Conservation (phyloP, 768 basidiomycete species). For the Lactarius hengduanensis region DNA sequence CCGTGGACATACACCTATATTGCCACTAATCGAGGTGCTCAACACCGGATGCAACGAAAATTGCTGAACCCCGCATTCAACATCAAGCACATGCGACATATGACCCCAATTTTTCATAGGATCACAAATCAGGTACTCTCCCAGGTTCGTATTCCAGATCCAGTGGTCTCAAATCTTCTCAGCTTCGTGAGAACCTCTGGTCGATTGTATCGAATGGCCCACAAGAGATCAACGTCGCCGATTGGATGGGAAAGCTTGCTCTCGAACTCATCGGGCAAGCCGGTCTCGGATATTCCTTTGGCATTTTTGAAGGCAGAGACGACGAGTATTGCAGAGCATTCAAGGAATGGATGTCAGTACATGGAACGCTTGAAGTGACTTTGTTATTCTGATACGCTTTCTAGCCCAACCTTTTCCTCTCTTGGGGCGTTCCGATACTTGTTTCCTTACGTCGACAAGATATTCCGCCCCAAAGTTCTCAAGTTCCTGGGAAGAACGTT, state of each 20-base stretch:
- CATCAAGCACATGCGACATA: slow-evolving; percentile 28
- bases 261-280: slow-evolving; percentile 32
- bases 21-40: neutral
- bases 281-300: slow-evolving; percentile 31
- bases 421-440: too few relatives aligned
- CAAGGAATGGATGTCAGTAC: too few relatives aligned
- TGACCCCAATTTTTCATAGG: slow-evolving; percentile 29
- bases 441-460: too few relatives aligned
- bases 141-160: neutral
- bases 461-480: too few relatives aligned
- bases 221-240: slow-evolving; percentile 25
- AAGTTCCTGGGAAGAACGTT: too few relatives aligned
- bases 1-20: neutral
- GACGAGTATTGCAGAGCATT: too few relatives aligned
- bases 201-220: neutral
- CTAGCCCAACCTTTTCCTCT: too few relatives aligned
- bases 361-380: too few relatives aligned
- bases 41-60: slow-evolving; percentile 19
- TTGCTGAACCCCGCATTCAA: slow-evolving; percentile 27
- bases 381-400: too few relatives aligned
- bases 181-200: neutral
- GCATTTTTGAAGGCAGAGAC: too few relatives aligned
- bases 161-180: neutral
- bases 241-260: slow-evolving; percentile 29
- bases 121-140: slow-evolving; percentile 22